phyloP scores from a whole-genome alignment of 768 basidiomycete species.

The Rhizopogon rudus region DNA sequence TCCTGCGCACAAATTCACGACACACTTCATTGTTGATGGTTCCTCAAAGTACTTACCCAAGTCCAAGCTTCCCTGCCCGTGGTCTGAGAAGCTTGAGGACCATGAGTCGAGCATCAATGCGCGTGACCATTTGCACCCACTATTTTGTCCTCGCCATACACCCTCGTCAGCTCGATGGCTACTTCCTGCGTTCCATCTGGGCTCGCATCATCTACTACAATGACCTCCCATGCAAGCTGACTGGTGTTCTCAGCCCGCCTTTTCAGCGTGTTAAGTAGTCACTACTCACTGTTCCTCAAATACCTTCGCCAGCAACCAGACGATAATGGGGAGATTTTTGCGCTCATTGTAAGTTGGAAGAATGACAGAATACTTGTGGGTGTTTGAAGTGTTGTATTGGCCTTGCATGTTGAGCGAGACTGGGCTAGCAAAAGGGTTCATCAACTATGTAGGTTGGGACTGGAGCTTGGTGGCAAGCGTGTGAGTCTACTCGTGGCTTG shows the following conservation, averaged over 20 bases:
- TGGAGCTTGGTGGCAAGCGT: background rate
- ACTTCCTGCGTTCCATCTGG: slow-evolving; percentile 92
- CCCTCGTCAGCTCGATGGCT: slow-evolving; percentile 67
- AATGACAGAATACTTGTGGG: slow-evolving; percentile 87
- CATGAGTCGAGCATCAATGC: slow-evolving; percentile 2
- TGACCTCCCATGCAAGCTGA: slow-evolving; percentile 78
- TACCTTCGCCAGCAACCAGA: slow-evolving; percentile 78
- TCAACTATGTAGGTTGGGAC: slow-evolving; percentile 14
- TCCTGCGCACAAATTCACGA: slow-evolving; percentile 40
- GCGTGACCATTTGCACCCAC: slow-evolving; percentile 34
- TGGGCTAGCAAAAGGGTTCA: slow-evolving; percentile 64
- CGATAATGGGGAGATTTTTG: slow-evolving; percentile 83
- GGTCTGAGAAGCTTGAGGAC: slow-evolving; percentile 67
- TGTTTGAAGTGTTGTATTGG: slow-evolving; percentile 31
- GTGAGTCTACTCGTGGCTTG: background rate
- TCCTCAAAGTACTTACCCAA: slow-evolving; percentile 52
- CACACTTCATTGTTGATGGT: background rate
- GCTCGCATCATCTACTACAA: slow-evolving; percentile 89
- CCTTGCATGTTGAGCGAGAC: slow-evolving; percentile 64
- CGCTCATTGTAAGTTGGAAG: slow-evolving; percentile 94
- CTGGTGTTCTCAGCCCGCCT: slow-evolving; percentile 32
- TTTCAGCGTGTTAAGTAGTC: background rate
- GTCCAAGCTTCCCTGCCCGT: slow-evolving; percentile 84
- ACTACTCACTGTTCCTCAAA: slow-evolving; percentile 70
- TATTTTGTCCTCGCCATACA: slow-evolving; percentile 84